These are phyloP conservation scores for Daldinia sp. DNA, from an alignment of 2,329 filamentous ascomycete genomes.

Conservation along the genomic window DNA sequence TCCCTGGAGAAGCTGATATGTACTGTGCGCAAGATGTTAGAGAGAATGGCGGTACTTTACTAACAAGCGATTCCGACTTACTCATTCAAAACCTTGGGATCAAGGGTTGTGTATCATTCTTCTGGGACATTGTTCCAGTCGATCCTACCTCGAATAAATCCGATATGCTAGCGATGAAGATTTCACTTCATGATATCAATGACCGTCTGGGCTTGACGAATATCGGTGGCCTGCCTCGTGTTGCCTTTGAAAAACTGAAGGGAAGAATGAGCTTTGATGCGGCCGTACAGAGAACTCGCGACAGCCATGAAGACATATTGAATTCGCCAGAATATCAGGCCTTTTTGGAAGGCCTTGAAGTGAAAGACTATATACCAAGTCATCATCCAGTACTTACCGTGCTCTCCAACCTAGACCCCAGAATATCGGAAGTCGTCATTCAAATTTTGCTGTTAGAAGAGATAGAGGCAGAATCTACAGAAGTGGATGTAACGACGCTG, in stretches of 20 bases:
- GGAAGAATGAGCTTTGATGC: constrained; percentile 28
- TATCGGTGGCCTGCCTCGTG: constrained; percentile 50
- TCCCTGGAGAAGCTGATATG: constrained; percentile 86
- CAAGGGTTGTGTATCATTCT: constrained; percentile 73
- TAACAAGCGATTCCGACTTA: constrained; percentile 91
- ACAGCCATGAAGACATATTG: constrained; percentile 48
- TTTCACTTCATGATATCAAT: constrained; percentile 51
- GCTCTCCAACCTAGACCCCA: constrained; percentile 49
- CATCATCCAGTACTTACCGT: constrained; percentile 45
- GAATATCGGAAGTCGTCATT: constrained; percentile 57
- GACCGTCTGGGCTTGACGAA: constrained; percentile 37
- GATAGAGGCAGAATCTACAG: constrained; percentile 46
- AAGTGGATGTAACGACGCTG: constrained; percentile 11
- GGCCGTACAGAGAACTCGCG: constrained; percentile 46
- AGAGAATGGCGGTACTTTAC: constrained; percentile 65
- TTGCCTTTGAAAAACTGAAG: constrained; percentile 50
- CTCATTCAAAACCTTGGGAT: constrained; percentile 77
- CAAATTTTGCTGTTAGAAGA: constrained; percentile 51
- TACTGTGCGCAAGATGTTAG: constrained; percentile 78
- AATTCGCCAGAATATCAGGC: constrained; percentile 36
- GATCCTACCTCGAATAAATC: constrained; percentile 30
- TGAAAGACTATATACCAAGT: constrained; percentile 45
- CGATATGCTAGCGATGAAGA: constrained; percentile 51
- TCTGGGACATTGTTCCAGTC: constrained; percentile 68
- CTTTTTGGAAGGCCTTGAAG: constrained; percentile 46